Conservation (phyloP, 805 yeast genomes). For the Pichia phayaonensis region DNA sequence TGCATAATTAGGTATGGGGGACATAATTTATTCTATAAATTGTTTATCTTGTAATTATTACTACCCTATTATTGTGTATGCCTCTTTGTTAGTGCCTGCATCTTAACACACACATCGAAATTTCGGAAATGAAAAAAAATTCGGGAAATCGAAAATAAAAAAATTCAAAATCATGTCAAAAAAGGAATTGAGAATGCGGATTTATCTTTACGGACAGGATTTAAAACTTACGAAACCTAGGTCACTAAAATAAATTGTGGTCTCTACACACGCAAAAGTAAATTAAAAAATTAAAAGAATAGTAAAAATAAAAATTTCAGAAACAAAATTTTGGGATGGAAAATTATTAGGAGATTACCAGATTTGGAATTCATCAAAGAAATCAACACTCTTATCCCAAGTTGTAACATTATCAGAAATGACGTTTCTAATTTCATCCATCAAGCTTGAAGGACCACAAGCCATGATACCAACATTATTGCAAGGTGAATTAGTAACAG, state of each 20-base stretch:
- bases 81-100: too few relatives aligned
- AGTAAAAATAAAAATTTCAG: too few relatives aligned
- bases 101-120: neutral
- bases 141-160: too few relatives aligned
- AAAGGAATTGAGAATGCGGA: too few relatives aligned
- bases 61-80: neutral
- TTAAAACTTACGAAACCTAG: too few relatives aligned
- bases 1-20: constrained; percentile 44
- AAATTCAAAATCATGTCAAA: neutral
- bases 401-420: constrained; percentile 36
- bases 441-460: constrained; percentile 41
- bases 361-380: constrained; percentile 65
- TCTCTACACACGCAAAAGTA: neutral
- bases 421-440: constrained; percentile 44
- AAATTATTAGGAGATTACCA: constrained; percentile 56
- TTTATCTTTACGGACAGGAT: too few relatives aligned
- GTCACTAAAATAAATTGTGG: too few relatives aligned
- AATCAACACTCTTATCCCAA: constrained; percentile 48
- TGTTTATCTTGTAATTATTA: neutral
- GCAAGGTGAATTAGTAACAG: constrained; percentile 30
- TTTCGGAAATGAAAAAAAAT: neutral
- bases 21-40: neutral
- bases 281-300: too few relatives aligned
- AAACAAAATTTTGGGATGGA: too few relatives aligned
- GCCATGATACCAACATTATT: constrained; percentile 33